Conservation (phyloP, 2,329 filamentous ascomycete genomes). For the Phyllachora maydis region DNA sequence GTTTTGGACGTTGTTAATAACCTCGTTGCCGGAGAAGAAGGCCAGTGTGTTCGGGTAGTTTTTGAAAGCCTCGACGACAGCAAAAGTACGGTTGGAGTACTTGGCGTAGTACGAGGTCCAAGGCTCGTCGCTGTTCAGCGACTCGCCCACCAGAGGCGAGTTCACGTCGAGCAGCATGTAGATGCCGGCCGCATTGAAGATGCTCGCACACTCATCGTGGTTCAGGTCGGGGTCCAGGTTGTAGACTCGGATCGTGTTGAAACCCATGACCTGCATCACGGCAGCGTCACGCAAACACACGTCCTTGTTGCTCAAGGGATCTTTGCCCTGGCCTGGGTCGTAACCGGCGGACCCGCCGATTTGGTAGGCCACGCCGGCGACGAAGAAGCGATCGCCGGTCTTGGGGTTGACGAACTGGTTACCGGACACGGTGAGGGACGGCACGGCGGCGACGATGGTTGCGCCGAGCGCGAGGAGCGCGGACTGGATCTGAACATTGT, state of each 20-base stretch:
- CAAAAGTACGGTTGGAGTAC: constrained; percentile 47
- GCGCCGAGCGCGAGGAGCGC: constrained; percentile 31
- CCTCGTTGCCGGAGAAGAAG: constrained; percentile 66
- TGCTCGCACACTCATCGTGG: constrained; percentile 44
- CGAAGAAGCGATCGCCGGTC: constrained; percentile 39
- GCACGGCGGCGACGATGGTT: constrained; percentile 31
- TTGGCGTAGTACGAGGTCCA: constrained; percentile 36
- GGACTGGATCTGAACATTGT: constrained; percentile 19
- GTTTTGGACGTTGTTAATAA: constrained; percentile 45
- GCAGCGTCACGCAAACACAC: constrained; percentile 43
- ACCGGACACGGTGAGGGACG: constrained; percentile 32
- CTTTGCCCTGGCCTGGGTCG: constrained; percentile 27
- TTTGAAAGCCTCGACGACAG: constrained; percentile 45
- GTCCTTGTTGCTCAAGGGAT: constrained; percentile 37
- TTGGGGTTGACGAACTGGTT: constrained; percentile 37
- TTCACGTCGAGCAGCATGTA: constrained; percentile 53
- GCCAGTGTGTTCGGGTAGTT: constrained; percentile 45
- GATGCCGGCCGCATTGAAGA: constrained; percentile 49
- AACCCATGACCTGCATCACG: constrained; percentile 40
- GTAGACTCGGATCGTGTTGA: constrained; percentile 52
- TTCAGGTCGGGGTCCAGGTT: constrained; percentile 45
- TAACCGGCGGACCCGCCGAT: constrained; percentile 44
- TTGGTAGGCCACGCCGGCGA: constrained; percentile 49
- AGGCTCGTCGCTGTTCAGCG: constrained; percentile 30
- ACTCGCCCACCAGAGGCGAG: constrained; percentile 37